Evolutionary conservation across 225 moss, liverwort and hornwort species (phyloP), one percentile per base, ranked within the genome.

Genomic region (Ulota crispa): DNA sequence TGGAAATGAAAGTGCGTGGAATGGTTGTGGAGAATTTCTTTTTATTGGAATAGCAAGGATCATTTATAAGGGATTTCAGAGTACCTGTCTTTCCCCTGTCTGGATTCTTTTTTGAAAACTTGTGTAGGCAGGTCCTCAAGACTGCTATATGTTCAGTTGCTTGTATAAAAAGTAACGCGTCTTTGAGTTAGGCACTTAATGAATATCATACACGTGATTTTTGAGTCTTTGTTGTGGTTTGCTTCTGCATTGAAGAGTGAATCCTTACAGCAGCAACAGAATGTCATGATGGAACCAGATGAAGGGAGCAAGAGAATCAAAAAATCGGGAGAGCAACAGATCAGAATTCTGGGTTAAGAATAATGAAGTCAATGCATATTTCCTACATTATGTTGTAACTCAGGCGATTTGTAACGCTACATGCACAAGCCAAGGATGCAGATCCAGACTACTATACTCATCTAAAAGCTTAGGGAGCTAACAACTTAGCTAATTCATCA

Each of bases 401-500:
- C 54, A 55, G n/a, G 27, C 23, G 28, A 52, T 28, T 32, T 13
- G 13, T 31, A 43, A 74, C n/a, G 56, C 55, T 39, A 23, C 28
- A 76, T 64, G n/a, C 73, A 52, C 1, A 50, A 53, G 68, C 67
- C 32, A 75, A 42, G 64, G 34, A 23, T 70, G 41, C 34, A 47
- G n/a, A 59, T 80, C 16, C 43, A 57, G n/a, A 55, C 36, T 70
- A 16, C 0, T 9, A 24, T 60, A 36, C 27, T 5, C 81, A 64
- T 6, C 57, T 7, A 14, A 69, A 57, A 59, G 32, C 28, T 77
- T 70, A 91, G 0, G 91, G 91, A 69, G 91, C 89, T 79, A 91
- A 59, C 5, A 91, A 80, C 76, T 85, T 91, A 23, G 91, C 89
- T 70, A 91, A 85, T 72, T 91, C 91, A 56, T 89, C 91, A 41